Percentiles rank a stretch among this genome's conserved stretches.
Conservation (phyloP, 345 rosid genomes). For the Cardamine chenopodiifolia region DNA sequence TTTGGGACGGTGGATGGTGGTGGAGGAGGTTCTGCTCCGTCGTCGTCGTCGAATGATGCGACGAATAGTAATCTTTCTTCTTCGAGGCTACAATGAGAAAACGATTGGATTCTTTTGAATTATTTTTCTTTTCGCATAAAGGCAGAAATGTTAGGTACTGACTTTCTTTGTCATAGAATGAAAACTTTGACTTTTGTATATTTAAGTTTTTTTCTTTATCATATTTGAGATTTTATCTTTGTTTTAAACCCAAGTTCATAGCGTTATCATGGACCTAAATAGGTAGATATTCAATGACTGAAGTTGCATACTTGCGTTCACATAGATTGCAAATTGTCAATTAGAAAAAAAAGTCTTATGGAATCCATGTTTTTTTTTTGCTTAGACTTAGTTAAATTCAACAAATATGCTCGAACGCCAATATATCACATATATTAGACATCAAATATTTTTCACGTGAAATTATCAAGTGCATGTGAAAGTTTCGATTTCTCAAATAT, state of each 20-base stretch:
- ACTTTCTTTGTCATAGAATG: conserved; percentile 45
- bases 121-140: conserved; percentile 36
- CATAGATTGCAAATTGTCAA: not conserved
- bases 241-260: not conserved
- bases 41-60: conserved; percentile 29
- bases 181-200: conserved; percentile 44
- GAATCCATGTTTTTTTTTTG: not conserved
- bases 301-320: conserved; percentile 20
- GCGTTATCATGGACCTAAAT: conserved; percentile 11
- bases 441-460: conserved; percentile 20
- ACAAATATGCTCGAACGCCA: not conserved
- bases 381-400: too few relatives aligned
- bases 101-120: conserved; percentile 40
- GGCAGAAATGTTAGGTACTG: conserved; percentile 51
- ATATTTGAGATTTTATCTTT: conserved; percentile 25
- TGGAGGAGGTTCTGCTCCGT: conserved; percentile 35
- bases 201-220: conserved; percentile 25
- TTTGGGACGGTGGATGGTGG: conserved; percentile 32
- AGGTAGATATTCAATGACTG: conserved; percentile 7
- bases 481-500: not conserved
- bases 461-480: conserved; percentile 31
- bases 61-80: conserved; percentile 38
- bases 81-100: conserved; percentile 45
- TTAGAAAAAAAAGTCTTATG: not conserved
- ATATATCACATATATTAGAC: not conserved